Conservation (phyloP, 768 basidiomycete species). For the Hypholoma fasciculare region DNA sequence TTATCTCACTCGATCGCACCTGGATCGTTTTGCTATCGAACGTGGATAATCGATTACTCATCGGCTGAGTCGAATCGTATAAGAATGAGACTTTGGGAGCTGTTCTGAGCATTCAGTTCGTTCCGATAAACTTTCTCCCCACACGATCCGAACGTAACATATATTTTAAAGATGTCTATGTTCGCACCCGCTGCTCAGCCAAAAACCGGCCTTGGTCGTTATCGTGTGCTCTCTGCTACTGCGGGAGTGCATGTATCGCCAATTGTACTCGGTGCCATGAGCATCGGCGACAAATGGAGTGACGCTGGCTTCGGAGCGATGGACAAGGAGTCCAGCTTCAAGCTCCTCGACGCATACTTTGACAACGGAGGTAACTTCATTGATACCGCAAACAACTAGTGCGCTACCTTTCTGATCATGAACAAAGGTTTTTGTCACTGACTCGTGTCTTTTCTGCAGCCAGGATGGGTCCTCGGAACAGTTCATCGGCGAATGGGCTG, state of each 20-base stretch:
- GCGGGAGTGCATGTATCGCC: constrained; percentile 33
- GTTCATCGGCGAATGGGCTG: constrained; percentile 3
- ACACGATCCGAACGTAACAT: background rate
- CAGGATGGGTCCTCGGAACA: constrained; percentile 14
- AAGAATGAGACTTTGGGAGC: too few species aligned
- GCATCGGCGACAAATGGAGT: constrained; percentile 46
- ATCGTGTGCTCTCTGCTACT: constrained; percentile 39
- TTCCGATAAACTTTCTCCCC: background rate
- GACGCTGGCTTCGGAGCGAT: constrained; percentile 28
- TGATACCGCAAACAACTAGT: constrained; percentile 42
- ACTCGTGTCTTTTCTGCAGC: constrained; percentile 21
- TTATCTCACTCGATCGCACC: too few species aligned
- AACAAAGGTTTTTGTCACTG: background rate
- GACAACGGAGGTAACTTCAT: constrained; percentile 45
- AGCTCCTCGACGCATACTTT: constrained; percentile 41
- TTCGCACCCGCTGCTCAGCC: background rate
- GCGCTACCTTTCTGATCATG: background rate
- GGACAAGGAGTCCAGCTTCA: constrained; percentile 37
- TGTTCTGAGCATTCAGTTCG: background rate
- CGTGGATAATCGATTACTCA: too few species aligned
- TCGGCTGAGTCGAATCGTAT: too few species aligned
- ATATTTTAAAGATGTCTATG: background rate
- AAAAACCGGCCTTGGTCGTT: constrained; percentile 29
- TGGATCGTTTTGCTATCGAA: too few species aligned
- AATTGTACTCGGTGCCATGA: constrained; percentile 45